These are phyloP conservation scores for Nannochloris sp. DNA, from an alignment of 139 green algal genomes.

Conservation along the genomic window DNA sequence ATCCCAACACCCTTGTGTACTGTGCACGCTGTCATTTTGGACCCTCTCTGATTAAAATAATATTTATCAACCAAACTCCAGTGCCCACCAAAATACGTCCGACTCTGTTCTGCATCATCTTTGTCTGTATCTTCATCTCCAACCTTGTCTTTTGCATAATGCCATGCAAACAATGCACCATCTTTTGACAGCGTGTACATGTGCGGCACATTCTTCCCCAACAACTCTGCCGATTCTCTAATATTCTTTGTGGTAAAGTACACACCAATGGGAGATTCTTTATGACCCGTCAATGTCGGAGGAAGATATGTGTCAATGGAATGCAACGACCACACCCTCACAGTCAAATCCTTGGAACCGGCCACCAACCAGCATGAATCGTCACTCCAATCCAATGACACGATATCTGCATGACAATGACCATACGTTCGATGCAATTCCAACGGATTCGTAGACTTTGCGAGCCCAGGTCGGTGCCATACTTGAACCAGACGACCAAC, in stretches of 20 bases:
- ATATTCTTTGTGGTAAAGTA: slow-evolving; percentile 55
- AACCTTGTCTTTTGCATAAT: slow-evolving; percentile 23
- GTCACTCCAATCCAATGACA: slow-evolving; percentile 75
- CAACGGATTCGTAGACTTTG: slow-evolving; percentile 82
- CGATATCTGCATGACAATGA: slow-evolving; percentile 70
- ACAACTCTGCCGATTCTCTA: slow-evolving; percentile 28
- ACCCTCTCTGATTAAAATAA: slow-evolving; percentile 60
- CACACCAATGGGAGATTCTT: slow-evolving; percentile 54
- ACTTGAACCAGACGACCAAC: slow-evolving; percentile 85
- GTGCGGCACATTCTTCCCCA: slow-evolving; percentile 32
- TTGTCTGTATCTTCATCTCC: neutral
- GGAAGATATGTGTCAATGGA: slow-evolving; percentile 69
- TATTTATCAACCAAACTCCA: slow-evolving; percentile 73
- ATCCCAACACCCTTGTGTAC: slow-evolving; percentile 48
- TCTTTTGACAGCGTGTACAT: slow-evolving; percentile 75
- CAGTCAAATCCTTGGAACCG: slow-evolving; percentile 72
- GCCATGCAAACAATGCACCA: slow-evolving; percentile 79
- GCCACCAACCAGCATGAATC: slow-evolving; percentile 68
- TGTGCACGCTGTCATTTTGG: slow-evolving; percentile 42
- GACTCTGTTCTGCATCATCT: slow-evolving; percentile 5
- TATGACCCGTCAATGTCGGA: slow-evolving; percentile 73
- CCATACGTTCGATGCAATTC: slow-evolving; percentile 82
- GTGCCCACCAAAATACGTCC: slow-evolving; percentile 33
- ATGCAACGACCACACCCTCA: slow-evolving; percentile 72
- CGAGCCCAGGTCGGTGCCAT: slow-evolving; percentile 67